Conservation (phyloP, 139 green algal species). For the Deuterostichococcus epilithicus region DNA sequence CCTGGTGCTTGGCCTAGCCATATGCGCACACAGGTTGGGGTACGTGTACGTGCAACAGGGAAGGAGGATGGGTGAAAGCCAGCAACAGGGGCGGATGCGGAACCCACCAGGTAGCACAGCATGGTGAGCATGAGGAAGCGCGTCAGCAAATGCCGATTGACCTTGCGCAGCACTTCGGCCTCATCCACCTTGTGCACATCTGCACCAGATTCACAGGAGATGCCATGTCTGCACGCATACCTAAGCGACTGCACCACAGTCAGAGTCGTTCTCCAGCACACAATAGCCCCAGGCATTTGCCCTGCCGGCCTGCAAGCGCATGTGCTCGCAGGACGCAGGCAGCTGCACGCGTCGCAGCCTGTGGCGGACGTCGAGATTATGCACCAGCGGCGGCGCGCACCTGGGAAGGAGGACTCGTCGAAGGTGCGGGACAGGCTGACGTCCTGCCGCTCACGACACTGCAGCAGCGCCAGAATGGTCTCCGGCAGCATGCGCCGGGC, state of each 20-base stretch:
- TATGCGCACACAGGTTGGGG: no score
- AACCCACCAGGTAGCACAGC: slow-evolving; percentile 19
- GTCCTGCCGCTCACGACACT: neutral
- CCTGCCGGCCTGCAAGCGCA: no score
- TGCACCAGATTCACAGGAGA: neutral
- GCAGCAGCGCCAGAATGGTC: neutral
- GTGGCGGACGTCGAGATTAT: no score
- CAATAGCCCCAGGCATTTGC: no score
- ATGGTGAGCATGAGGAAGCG: slow-evolving; percentile 37
- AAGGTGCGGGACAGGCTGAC: neutral
- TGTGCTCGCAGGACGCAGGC: no score
- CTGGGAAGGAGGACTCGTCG: neutral
- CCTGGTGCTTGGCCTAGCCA: no score
- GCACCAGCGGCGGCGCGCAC: no score
- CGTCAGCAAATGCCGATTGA: slow-evolving; percentile 33
- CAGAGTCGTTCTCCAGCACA: no score
- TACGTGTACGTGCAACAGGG: neutral
- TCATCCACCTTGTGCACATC: slow-evolving; percentile 1
- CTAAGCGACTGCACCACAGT: no score
- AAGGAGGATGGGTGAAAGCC: neutral
- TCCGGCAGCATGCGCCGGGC: neutral
- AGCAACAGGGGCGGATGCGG: neutral
- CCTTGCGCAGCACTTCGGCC: slow-evolving; percentile 29
- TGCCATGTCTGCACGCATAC: neutral
- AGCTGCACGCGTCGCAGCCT: no score